Conservation (phyloP, 2,329 filamentous ascomycete species). For the Madurella mycetomatis region DNA sequence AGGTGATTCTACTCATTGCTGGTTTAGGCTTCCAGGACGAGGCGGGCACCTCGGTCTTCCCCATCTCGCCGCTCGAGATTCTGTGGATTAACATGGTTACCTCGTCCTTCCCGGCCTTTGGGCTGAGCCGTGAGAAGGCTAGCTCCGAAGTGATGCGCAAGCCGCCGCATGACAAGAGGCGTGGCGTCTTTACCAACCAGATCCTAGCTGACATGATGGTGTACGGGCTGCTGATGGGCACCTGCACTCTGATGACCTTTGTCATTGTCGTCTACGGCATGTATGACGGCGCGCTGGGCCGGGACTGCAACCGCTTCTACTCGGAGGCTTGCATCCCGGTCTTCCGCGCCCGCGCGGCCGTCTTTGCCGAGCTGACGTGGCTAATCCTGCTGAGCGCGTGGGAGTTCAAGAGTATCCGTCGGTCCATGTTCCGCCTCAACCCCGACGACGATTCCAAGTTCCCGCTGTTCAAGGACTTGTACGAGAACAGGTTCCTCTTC, state of each 20-base stretch:
- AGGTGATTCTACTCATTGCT: conserved; percentile 75
- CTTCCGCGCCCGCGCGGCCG: conserved; percentile 66
- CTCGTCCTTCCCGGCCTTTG: conserved; percentile 81
- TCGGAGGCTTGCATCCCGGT: conserved; percentile 54
- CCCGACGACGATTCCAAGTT: conserved; percentile 47
- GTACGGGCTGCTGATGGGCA: conserved; percentile 74
- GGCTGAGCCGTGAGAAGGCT: conserved; percentile 74
- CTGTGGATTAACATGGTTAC: conserved; percentile 96
- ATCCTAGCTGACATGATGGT: conserved; percentile 75
- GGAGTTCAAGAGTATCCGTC: conserved; percentile 71
- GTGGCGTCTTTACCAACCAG: conserved; percentile 73
- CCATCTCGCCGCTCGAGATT: conserved; percentile 78
- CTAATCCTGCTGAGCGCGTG: conserved; percentile 69
- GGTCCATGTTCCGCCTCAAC: conserved; percentile 66
- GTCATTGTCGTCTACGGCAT: conserved; percentile 59
- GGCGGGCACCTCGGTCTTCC: conserved; percentile 72
- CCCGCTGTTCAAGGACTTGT: conserved; percentile 58
- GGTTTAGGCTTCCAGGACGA: conserved; percentile 77
- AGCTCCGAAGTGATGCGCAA: conserved; percentile 73
- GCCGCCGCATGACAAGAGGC: conserved; percentile 65
- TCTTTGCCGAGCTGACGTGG: conserved; percentile 71
- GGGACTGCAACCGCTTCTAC: conserved; percentile 58
- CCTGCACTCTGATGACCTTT: conserved; percentile 61
- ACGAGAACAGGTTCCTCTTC: conserved; percentile 66
- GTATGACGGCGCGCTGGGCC: conserved; percentile 52